A percentile compares a stretch with the other conserved stretches of the same genome.
These are phyloP conservation scores for Pseudophaeomoniella oleicola DNA, from an alignment of 2,329 filamentous ascomycete genomes.

Conservation along the genomic window DNA sequence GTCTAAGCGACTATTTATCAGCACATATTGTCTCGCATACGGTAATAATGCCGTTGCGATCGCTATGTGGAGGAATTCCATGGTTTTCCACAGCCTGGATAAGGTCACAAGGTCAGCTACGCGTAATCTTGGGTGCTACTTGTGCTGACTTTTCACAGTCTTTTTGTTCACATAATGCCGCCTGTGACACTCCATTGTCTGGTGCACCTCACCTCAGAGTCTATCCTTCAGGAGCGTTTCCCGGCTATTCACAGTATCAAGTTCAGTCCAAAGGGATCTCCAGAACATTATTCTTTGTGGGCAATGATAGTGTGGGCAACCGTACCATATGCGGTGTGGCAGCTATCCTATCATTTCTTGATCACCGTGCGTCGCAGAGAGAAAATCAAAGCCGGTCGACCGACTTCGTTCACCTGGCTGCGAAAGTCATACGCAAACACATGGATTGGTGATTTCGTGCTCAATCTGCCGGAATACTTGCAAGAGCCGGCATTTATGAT, in stretches of 20 bases:
- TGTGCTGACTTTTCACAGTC: conserved; percentile 25
- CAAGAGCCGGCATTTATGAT: conserved; percentile 91
- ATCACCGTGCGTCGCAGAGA: conserved; percentile 91
- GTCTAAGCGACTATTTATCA: conserved; percentile 83
- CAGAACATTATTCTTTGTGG: conserved; percentile 61
- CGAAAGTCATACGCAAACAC: conserved; percentile 79
- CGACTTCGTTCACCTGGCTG: conserved; percentile 95
- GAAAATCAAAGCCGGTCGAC: conserved; percentile 88
- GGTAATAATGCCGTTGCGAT: conserved; percentile 97
- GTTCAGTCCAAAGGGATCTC: conserved; percentile 49
- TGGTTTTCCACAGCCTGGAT: conserved; percentile 97
- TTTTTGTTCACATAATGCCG: conserved; percentile 99
- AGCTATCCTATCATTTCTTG: conserved; percentile 80
- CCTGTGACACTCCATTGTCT: conserved; percentile 86
- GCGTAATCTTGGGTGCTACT: conserved; percentile 1
- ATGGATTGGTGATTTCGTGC: conserved; percentile 74
- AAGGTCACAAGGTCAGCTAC: conserved; percentile 66
- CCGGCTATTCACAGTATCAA: conserved; percentile 78
- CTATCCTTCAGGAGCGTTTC: conserved; percentile 54
- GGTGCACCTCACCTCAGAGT: conserved; percentile 61
- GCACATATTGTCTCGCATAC: conserved; percentile 80
- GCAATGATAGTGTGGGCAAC: conserved; percentile 94
- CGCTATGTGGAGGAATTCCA: conserved; percentile 96
- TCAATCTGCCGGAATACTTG: conserved; percentile 56
- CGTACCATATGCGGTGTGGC: conserved; percentile 85